phyloP scores from a whole-genome alignment of 2,329 filamentous ascomycete species.

The Chalaropsis ovoidea region DNA sequence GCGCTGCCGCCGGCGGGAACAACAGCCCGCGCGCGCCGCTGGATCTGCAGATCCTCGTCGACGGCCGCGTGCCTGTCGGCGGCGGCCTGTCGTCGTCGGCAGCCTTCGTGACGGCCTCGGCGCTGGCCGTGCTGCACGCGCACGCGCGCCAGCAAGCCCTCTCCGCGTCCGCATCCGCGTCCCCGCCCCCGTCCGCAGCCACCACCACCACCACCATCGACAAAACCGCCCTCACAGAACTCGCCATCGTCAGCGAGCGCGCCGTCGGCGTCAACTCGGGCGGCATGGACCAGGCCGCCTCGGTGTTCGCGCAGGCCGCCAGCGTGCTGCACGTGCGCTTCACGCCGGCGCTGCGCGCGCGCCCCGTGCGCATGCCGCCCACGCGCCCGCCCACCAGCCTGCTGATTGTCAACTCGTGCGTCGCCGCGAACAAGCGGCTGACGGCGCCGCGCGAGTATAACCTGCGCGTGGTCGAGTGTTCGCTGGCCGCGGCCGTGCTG shows the following conservation, averaged over 20 bases:
- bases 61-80: conserved; percentile 84
- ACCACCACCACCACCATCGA: conserved; percentile 57
- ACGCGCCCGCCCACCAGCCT: conserved; percentile 79
- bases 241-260: conserved; percentile 89
- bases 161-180: no score
- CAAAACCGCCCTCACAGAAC: conserved; percentile 83
- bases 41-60: conserved; percentile 79
- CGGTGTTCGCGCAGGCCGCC: conserved; percentile 79
- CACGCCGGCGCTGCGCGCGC: conserved; percentile 63
- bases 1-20: conserved; percentile 28
- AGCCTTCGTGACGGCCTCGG: conserved; percentile 83
- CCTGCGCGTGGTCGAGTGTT: conserved; percentile 89
- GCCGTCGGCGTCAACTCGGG: conserved; percentile 94
- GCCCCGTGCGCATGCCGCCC: conserved; percentile 70
- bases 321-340: conserved; percentile 87
- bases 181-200: neutral
- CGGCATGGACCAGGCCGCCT: conserved; percentile 96
- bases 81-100: conserved; percentile 90
- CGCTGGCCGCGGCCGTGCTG: conserved; percentile 65
- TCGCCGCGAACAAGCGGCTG: conserved; percentile 87
- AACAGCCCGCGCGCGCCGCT: conserved; percentile 51
- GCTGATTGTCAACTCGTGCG: conserved; percentile 87
- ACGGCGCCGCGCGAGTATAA: conserved; percentile 94
- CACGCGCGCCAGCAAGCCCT: conserved; percentile 47
- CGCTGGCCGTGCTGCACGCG: conserved; percentile 75